These are phyloP conservation scores for Bipolaris cookei DNA, from an alignment of 2,329 filamentous ascomycete genomes.

Conservation along the genomic window DNA sequence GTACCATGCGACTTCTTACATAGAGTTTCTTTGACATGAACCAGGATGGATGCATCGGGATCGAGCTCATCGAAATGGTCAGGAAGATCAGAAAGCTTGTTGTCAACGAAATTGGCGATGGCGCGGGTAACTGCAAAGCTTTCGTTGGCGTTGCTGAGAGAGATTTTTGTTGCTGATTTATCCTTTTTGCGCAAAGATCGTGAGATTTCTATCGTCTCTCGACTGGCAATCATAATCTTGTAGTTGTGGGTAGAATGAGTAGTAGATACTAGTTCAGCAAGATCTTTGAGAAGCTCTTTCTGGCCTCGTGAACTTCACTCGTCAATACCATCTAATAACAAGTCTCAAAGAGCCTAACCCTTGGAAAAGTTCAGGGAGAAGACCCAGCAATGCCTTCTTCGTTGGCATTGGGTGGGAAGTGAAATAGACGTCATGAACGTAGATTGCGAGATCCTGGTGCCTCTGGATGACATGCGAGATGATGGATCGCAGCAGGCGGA, in stretches of 20 bases:
- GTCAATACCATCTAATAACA: constrained; percentile 24
- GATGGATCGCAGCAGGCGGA: constrained; percentile 10
- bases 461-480: constrained; percentile 16
- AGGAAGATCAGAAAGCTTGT: constrained; percentile 10
- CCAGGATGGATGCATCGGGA: constrained; percentile 5
- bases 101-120: constrained; percentile 15
- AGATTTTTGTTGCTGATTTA: constrained; percentile 2
- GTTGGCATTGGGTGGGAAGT: constrained; percentile 6
- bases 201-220: not conserved
- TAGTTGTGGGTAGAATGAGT: constrained; percentile 8
- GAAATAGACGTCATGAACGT: constrained; percentile 9
- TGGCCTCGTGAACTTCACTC: constrained; percentile 13
- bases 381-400: constrained; percentile 10
- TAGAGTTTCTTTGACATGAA: constrained; percentile 6
- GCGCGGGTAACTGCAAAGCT: constrained; percentile 5
- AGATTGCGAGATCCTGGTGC: constrained; percentile 13
- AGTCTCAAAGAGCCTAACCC: constrained; percentile 15
- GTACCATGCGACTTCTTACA: constrained; percentile 17
- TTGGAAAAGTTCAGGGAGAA: constrained; percentile 15
- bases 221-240: constrained; percentile 8
- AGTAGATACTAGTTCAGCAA: constrained; percentile 7
- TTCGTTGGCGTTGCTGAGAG: constrained; percentile 10
- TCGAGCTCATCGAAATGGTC: constrained; percentile 15
- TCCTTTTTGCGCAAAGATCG: constrained; percentile 4
- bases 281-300: constrained; percentile 8